Evolutionary conservation across 805 yeast species (phyloP), one percentile per base, ranked within the genome.

Genomic region (Saccharomyces paradoxus): DNA sequence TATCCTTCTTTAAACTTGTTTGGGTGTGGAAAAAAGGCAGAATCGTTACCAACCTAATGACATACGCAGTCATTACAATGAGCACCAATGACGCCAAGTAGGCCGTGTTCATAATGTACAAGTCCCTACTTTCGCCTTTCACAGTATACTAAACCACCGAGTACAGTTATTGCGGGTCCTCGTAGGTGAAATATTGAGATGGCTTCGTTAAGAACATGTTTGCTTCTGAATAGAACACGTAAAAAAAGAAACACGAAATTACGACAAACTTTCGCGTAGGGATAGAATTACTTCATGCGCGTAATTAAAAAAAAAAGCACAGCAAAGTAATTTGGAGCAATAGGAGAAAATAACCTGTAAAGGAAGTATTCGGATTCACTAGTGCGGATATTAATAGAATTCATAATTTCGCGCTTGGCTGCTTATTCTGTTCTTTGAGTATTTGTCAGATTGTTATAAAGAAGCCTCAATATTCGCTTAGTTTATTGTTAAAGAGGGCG

Each of bases 21-120:
- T 49, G 26, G n/a, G 44, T 13, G 24, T 52, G 53, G 49, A 55
- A 58, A 46, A 62, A 58, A 4, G 69, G 67, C 27, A 65, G 31
- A 8, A 63, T 57, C 3, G 50, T 31, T 31, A 63, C 54, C 41
- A 64, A 26, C 14, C 66, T 55, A 12, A 57, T 50, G 13, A 58
- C 46, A 46, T 53, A 58, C 7, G 49, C 46, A 12, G 60, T 51
- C 21, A 56, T 30, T 1, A 56, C 41, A 9, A 61, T 8, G 50
- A 63, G 41, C 14, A 53, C 21, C 26, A 46, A 28, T 6, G 50
- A 28, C 28, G 27, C 24, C 12, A 49, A 4, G 12, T 50, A 44
- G 14, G 49, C 44, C 32, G 48, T 26, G 21, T 49, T 41, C 52
- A 54, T 41, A 17, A 8, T 31, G 2, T 37, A 9, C 13, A 17